Percentiles rank a stretch among this genome's conserved stretches.
phyloP scores from a whole-genome alignment of 306 rosid genomes.

The Cercis canadensis region DNA sequence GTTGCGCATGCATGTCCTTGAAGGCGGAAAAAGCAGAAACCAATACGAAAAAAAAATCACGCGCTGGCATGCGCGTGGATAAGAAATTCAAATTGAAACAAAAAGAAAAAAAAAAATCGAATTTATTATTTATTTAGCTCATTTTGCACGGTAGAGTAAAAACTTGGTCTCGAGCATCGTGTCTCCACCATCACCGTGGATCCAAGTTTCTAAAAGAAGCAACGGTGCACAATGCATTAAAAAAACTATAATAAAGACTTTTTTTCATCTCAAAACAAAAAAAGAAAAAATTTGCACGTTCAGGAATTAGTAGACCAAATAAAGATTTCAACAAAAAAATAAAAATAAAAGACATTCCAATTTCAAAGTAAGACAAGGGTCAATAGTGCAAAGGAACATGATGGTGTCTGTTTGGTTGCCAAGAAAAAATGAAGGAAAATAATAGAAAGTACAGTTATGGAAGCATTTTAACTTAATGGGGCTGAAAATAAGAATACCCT shows the following conservation, averaged over 20 bases:
- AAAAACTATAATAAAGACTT: background rate
- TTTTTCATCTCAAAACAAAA: no score
- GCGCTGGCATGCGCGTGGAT: constrained; percentile 17
- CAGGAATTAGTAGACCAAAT: background rate
- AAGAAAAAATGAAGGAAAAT: constrained; percentile 25
- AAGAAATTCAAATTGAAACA: background rate
- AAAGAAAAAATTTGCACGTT: no score
- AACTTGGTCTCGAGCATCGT: no score
- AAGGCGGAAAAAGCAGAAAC: background rate
- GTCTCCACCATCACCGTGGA: no score
- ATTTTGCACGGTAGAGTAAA: no score
- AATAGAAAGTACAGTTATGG: background rate
- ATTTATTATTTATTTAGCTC: no score
- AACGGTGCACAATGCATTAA: background rate
- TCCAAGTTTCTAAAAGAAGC: background rate
- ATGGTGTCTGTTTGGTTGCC: constrained; percentile 17
- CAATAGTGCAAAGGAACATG: constrained; percentile 28
- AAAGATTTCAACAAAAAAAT: background rate
- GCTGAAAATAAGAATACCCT: background rate
- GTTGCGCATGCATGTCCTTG: constrained; percentile 29
- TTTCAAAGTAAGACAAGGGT: constrained; percentile 23
- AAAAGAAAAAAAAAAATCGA: background rate
- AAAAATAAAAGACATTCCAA: constrained; percentile 25
- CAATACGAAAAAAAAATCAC: background rate
- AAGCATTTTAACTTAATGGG: constrained; percentile 1